A percentile compares a stretch with the other conserved stretches of the same genome.
phyloP scores from a whole-genome alignment of 768 basidiomycete genomes.

The Leccinum subtestaceum region DNA sequence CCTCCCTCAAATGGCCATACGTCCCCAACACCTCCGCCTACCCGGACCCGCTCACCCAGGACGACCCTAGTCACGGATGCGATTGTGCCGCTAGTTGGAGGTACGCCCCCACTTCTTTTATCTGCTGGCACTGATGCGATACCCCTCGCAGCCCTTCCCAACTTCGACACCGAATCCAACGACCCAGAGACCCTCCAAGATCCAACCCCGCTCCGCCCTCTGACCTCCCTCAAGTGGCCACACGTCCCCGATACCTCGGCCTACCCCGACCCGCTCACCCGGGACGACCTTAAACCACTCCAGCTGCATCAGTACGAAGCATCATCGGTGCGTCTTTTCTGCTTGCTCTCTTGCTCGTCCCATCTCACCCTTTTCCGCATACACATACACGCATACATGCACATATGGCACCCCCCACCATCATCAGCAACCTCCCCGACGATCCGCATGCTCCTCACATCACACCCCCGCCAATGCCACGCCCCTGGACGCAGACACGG shows the following conservation, averaged over 20 bases:
- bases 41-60: no score
- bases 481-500: slow-evolving; percentile 47
- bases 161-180: neutral
- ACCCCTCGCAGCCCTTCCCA: neutral
- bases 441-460: slow-evolving; percentile 52
- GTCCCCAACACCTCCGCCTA: no score
- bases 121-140: neutral
- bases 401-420: no score
- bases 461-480: slow-evolving; percentile 40
- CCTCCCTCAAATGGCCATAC: no score
- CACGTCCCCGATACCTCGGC: slow-evolving; percentile 34
- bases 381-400: no score
- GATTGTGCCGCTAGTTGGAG: neutral
- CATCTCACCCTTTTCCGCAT: no score
- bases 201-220: slow-evolving; percentile 50
- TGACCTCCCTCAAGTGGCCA: slow-evolving; percentile 82
- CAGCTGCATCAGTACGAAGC: slow-evolving; percentile 70
- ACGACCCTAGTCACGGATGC: no score
- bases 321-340: slow-evolving; percentile 53
- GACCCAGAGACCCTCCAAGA: slow-evolving; percentile 29
- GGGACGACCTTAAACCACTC: slow-evolving; percentile 81
- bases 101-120: neutral
- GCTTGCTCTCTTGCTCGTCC: slow-evolving; percentile 9
- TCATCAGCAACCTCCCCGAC: slow-evolving; percentile 60
- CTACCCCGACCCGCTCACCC: slow-evolving; percentile 53